These are phyloP conservation scores for Termitomyces sp. DNA, from an alignment of 768 basidiomycete genomes.

Conservation along the genomic window DNA sequence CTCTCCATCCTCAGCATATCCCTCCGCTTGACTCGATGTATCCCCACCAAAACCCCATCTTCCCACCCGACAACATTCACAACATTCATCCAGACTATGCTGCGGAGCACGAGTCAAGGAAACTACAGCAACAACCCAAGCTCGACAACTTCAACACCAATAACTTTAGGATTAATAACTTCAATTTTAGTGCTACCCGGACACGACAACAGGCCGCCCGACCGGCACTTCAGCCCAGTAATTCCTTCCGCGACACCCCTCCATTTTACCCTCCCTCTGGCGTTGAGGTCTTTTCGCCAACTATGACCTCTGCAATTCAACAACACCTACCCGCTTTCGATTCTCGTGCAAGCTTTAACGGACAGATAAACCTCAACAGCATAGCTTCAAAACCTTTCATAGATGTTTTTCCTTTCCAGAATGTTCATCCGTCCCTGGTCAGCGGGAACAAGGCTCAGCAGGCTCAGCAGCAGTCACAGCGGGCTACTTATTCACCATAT, in stretches of 20 bases:
- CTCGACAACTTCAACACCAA: constrained; percentile 31
- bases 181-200: constrained; percentile 38
- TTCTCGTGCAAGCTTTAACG: constrained; percentile 27
- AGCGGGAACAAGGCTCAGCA: constrained; percentile 18
- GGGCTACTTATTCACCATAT: constrained; percentile 24
- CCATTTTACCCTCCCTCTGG: constrained; percentile 27
- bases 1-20: constrained; percentile 31
- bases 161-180: constrained; percentile 24
- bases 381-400: constrained; percentile 24
- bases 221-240: constrained; percentile 28
- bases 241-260: constrained; percentile 32
- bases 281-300: constrained; percentile 31
- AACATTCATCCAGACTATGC: constrained; percentile 36
- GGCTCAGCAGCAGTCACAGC: constrained; percentile 27
- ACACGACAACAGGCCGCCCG: constrained; percentile 34
- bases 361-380: constrained; percentile 23
- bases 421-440: constrained; percentile 17
- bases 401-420: constrained; percentile 25
- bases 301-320: constrained; percentile 37
- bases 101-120: constrained; percentile 35
- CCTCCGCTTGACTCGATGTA: constrained; percentile 33
- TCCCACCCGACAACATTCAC: constrained; percentile 29
- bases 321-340: constrained; percentile 35
- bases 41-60: constrained; percentile 31
- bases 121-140: constrained; percentile 29